Base-by-base conservation (phyloP, 495 filamentous ascomycete species). In the Talaromyces thailandensis region DNA sequence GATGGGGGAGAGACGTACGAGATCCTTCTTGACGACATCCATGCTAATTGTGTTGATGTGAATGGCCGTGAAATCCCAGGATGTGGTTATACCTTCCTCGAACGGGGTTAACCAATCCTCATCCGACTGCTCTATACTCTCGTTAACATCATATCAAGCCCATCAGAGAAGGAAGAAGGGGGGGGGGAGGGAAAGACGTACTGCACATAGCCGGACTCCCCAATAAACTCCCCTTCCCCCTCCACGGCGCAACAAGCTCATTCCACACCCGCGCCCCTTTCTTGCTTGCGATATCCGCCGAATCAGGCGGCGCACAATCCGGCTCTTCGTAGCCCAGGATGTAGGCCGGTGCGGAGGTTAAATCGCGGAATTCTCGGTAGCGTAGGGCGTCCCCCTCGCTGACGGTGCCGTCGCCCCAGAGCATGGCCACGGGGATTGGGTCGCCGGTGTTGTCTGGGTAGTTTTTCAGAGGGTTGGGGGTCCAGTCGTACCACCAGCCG, bases 271-370 rank as follows among this genome's bases (percentile, higher is more conserved):
- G 24, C 8, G 68, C 64, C 9, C 65, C 68, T 25, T 64, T 59
- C 11, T 66, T 24, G 18, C 50, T 25, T 32, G 52, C 48, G 62
- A 71, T 68, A 25, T 64, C 61, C 16, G 64, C 62, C 37, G 64
- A 67, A 58, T 65, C 58, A 1, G 65, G 62, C 55, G 67, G 64
- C 28, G 61, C 55, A 61, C 69, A 69, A 56, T 71, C 67, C n/a
- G 67, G 69, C 45, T 71, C 66, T 61, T 71, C 66, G 64, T 68
- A 71, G 2, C 69, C 69, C 60, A 71, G 65, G 66, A 69, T 66
- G 58, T 68, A 70, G 2, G 29, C 29, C 9, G 69, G 67, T 26
- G 57, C 53, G 12, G 55, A 51, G 29, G 57, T 32, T 6, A 71
- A 29, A 12, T n/a, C 18, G 8, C 64, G 55, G 57, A 66, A 71